These are phyloP conservation scores for Phytophthora ramorum DNA, from an alignment of 352 stramenopile species.

Conservation along the genomic window DNA sequence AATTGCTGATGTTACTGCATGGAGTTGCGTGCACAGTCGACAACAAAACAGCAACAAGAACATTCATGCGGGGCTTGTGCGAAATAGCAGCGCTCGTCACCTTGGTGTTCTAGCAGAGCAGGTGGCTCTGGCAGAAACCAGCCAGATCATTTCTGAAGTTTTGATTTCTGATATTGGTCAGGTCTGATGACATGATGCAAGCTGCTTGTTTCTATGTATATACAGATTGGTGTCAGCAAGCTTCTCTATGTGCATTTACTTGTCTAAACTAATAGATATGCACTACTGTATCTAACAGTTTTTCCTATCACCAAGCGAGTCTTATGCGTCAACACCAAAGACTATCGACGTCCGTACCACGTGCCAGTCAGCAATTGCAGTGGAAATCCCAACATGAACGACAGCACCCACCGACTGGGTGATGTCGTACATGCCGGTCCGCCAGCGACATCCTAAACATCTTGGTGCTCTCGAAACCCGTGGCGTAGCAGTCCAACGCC, in stretches of 20 bases:
- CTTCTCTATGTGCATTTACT: background rate
- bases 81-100: slow-evolving; percentile 11
- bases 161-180: slow-evolving; percentile 5
- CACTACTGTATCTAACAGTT: background rate
- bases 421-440: no score
- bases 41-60: slow-evolving; percentile 4
- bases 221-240: background rate
- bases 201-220: background rate
- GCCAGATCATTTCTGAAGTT: slow-evolving; percentile 7
- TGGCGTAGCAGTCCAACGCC: background rate
- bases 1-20: background rate
- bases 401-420: background rate
- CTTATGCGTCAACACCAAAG: no score
- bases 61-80: slow-evolving; percentile 2
- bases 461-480: slow-evolving; percentile 19
- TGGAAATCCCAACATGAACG: background rate
- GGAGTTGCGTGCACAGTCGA: background rate
- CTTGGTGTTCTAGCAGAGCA: slow-evolving; percentile 7
- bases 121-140: slow-evolving; percentile 21
- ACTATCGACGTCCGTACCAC: slow-evolving; percentile 2
- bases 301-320: no score
- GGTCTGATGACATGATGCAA: background rate
- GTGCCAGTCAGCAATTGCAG: slow-evolving; percentile 11
- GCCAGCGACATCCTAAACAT: slow-evolving; percentile 10
- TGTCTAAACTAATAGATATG: background rate